These are phyloP conservation scores for Rhododendron griersonianum DNA, from an alignment of 148 eudicot genomes.

Conservation along the genomic window DNA sequence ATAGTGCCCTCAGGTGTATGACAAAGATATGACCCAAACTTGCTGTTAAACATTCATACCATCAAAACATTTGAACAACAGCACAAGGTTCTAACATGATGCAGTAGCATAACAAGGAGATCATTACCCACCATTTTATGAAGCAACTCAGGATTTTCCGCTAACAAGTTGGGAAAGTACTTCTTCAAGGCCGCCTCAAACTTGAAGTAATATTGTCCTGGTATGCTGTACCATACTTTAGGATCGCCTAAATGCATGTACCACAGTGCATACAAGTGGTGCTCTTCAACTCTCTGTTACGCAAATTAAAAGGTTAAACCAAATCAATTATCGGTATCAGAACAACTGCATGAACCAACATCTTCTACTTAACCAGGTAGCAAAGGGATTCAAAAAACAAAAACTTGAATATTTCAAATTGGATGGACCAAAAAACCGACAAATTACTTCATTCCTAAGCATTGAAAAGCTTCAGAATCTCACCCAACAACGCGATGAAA, in stretches of 20 bases:
- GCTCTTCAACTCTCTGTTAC: constrained; percentile 61
- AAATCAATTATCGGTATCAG: constrained; percentile 1
- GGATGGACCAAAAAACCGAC: neutral
- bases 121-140: constrained; percentile 42
- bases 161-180: constrained; percentile 29
- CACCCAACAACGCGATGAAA: constrained; percentile 86
- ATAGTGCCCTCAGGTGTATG: neutral
- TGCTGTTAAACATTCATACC: neutral
- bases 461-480: constrained; percentile 20
- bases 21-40: neutral
- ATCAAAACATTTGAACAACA: neutral
- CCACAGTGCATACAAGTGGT: constrained; percentile 55
- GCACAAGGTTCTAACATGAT: constrained; percentile 4
- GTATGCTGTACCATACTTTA: constrained; percentile 69
- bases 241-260: constrained; percentile 66
- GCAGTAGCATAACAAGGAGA: constrained; percentile 4
- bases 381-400: neutral
- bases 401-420: neutral
- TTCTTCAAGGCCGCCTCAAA: constrained; percentile 52
- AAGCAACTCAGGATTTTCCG: constrained; percentile 33
- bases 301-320: constrained; percentile 9
- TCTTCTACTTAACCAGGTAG: constrained; percentile 6
- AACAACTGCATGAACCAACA: neutral
- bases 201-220: constrained; percentile 41
- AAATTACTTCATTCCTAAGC: neutral